Percentiles rank a stretch among this genome's conserved stretches.
Evolutionary conservation across 768 basidiomycete species (phyloP).

Genomic region (Termitomyces sp.): DNA sequence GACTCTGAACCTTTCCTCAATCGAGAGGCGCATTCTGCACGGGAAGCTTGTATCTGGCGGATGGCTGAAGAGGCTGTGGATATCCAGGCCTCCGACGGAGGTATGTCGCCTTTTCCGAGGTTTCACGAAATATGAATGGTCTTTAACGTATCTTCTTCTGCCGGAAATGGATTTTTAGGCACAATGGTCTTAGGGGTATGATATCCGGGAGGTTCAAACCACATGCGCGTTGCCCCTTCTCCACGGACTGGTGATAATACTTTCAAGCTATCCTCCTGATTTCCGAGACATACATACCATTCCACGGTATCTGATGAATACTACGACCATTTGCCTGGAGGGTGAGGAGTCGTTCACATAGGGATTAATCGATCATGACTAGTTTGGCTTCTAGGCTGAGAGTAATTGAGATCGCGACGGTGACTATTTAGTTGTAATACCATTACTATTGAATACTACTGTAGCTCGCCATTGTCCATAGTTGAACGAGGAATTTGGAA

Average conservation of each 20-base stretch:
- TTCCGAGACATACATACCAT: neutral
- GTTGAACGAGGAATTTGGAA: neutral
- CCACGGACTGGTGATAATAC: constrained; percentile 4
- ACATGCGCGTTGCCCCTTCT: constrained; percentile 1
- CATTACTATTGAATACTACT: neutral
- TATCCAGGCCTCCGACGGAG: constrained; percentile 16
- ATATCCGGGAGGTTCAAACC: neutral
- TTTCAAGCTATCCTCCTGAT: neutral
- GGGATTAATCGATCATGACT: neutral
- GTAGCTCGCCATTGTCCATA: neutral
- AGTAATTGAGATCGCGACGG: neutral
- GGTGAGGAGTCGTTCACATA: neutral
- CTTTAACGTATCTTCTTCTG: neutral
- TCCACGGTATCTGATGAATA: neutral
- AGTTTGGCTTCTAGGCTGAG: neutral
- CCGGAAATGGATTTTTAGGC: neutral
- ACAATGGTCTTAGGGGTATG: constrained; percentile 9
- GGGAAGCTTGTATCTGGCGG: constrained; percentile 29
- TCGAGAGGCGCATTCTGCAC: constrained; percentile 29
- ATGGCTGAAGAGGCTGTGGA: constrained; percentile 24
- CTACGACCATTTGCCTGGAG: neutral
- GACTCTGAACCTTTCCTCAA: constrained; percentile 34
- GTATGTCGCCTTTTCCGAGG: constrained; percentile 13
- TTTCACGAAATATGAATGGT: neutral
- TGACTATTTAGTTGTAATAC: neutral